A percentile compares a stretch with the other conserved stretches of the same genome.
These are phyloP conservation scores for Penicillium tannophilum DNA, from an alignment of 495 filamentous ascomycete species.

Conservation along the genomic window DNA sequence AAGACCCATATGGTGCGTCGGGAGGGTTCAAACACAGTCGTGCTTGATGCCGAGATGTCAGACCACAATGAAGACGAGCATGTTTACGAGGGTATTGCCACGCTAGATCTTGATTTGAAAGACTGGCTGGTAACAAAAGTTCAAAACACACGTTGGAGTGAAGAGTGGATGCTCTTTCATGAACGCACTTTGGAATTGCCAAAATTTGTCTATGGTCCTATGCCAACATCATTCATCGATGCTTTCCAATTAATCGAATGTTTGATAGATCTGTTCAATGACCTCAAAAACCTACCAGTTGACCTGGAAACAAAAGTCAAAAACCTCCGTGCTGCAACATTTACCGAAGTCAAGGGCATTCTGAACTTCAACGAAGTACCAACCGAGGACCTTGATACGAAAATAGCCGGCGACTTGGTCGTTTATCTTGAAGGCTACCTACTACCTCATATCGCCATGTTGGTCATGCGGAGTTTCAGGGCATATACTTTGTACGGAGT, in stretches of 20 bases:
- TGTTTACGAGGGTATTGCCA: not conserved
- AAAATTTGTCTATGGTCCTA: not conserved
- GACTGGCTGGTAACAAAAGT: not conserved
- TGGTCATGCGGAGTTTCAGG: slow-evolving; percentile 10
- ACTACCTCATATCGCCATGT: slow-evolving; percentile 2
- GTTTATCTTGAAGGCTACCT: slow-evolving; percentile 18
- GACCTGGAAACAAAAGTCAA: not conserved
- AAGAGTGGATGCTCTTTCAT: not conserved
- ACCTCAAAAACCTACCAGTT: not conserved
- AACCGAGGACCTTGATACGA: not conserved
- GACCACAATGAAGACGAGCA: not conserved
- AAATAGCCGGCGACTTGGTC: not conserved
- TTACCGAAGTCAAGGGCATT: not conserved
- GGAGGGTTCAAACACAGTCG: too few species aligned
- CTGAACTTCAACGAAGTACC: not conserved
- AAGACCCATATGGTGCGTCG: not conserved
- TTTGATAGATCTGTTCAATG: not conserved
- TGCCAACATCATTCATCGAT: not conserved
- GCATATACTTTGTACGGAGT: slow-evolving; percentile 1
- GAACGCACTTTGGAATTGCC: not conserved
- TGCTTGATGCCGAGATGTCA: not conserved
- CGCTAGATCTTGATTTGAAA: not conserved
- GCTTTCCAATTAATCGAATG: not conserved
- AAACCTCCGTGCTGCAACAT: not conserved
- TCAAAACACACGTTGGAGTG: not conserved